Percentiles rank a stretch among this genome's conserved stretches.
phyloP scores from a whole-genome alignment of 2,329 filamentous ascomycete genomes.

The Boeremia lycopersici region DNA sequence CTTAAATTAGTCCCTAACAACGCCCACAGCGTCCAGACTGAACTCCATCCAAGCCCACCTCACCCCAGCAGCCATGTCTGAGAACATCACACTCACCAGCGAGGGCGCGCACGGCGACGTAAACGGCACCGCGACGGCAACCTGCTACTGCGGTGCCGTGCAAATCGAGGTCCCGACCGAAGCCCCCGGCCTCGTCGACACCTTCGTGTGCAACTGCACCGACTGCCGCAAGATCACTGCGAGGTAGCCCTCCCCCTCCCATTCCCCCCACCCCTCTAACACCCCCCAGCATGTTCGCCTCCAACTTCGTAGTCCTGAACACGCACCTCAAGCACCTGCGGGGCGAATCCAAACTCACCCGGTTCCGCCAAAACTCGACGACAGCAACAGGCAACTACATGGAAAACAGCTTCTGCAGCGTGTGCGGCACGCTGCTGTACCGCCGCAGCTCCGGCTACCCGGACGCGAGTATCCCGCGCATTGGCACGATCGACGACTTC shows the following conservation, averaged over 20 bases:
- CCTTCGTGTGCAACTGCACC: slow-evolving; percentile 65
- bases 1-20: background rate
- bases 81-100: slow-evolving; percentile 4
- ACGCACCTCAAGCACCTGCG: slow-evolving; percentile 56
- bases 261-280: background rate
- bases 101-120: slow-evolving; percentile 11
- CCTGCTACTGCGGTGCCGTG: slow-evolving; percentile 40
- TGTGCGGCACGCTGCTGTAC: slow-evolving; percentile 68
- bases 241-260: background rate
- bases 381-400: slow-evolving; percentile 54
- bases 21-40: background rate
- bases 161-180: slow-evolving; percentile 50
- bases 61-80: slow-evolving; percentile 3
- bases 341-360: slow-evolving; percentile 57
- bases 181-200: slow-evolving; percentile 54
- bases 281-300: slow-evolving; percentile 58
- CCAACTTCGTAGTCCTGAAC: slow-evolving; percentile 60
- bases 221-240: slow-evolving; percentile 56
- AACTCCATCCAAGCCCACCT: slow-evolving; percentile 13
- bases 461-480: slow-evolving; percentile 55
- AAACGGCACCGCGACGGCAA: slow-evolving; percentile 36
- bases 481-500: slow-evolving; percentile 69
- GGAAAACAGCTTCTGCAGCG: slow-evolving; percentile 67
- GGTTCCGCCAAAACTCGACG: slow-evolving; percentile 48
- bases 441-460: slow-evolving; percentile 55